Evolutionary conservation across 169 alveolate genomes (phyloP), one percentile per base, ranked within the genome.

Genomic region (Plasmodium falciparum): DNA sequence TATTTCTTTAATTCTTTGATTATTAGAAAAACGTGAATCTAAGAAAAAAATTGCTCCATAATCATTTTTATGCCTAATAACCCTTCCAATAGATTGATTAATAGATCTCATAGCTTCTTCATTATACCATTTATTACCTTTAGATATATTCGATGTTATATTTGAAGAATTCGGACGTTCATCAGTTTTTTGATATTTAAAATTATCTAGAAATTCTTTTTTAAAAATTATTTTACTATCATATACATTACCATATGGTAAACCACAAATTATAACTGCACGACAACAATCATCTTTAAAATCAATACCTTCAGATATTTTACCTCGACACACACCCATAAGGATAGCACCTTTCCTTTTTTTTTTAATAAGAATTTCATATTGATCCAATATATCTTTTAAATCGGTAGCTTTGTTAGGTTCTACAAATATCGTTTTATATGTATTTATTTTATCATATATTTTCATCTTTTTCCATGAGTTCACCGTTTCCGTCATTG

Each of bases 41-140:
- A 97, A 92, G 56, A 97, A 94, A 29, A 97, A 74, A 45, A 98
- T 95, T 17, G 94, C 92, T 43, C 99, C 99, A 88, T 97, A 98
- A 88, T 98, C 99, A 71, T 96, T 78, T 61, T 88, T 93, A 93
- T 98, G 99, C 72, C 99, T 94, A 26, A 98, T 97, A 26, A 97
- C 98, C 88, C 99, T 95, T 22, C 99, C 99, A 17, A 98, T 93
- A 2, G 99, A 98, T 90, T 98, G 98, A 93, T 98, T 98, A 26
- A 97, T 97, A 13, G 99, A 98, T 88, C 99, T 93, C 45, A 97
- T 97, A 2, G 99, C 99, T 89, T 97, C 97, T 74, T 96, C 94
- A 52, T 93, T 88, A 94, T 98, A 97, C 99, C 99, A 98, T 58
- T 95, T 96, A 50, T 88, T 70, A 26, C 98, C 97, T 71, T 65